Percentiles rank a stretch among this genome's conserved stretches.
Conservation (phyloP, 768 basidiomycete species). For the Hortiboletus flavorubellus region DNA sequence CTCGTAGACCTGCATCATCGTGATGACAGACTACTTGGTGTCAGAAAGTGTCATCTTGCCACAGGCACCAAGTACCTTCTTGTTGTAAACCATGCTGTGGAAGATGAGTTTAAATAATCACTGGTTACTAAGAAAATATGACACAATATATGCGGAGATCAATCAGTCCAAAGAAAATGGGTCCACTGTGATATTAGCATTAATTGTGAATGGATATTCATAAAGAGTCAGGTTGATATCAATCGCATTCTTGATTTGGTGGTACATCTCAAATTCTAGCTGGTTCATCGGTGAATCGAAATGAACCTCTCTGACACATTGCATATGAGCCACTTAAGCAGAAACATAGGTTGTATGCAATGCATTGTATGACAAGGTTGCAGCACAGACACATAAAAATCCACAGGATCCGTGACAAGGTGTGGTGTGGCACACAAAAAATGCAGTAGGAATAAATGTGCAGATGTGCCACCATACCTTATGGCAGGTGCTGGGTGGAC, state of each 20-base stretch:
- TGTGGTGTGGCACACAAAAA: no score
- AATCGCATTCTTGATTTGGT: conserved; percentile 99
- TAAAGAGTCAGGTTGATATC: conserved; percentile 99
- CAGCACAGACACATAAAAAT: no score
- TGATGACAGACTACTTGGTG: conserved; percentile 90
- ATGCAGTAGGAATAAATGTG: no score
- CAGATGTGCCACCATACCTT: no score
- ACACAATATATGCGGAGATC: conserved; percentile 77
- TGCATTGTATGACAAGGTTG: no score
- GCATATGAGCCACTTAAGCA: not conserved
- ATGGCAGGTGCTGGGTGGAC: no score
- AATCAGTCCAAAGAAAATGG: conserved; percentile 87
- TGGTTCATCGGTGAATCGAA: conserved; percentile 65
- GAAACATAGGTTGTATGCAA: conserved; percentile 5
- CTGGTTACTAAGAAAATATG: not conserved
- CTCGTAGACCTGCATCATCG: conserved; percentile 99
- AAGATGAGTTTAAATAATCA: not conserved
- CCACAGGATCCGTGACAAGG: no score
- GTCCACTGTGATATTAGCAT: conserved; percentile 93
- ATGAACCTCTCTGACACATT: conserved; percentile 41
- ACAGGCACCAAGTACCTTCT: conserved; percentile 89
- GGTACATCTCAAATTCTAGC: conserved; percentile 95
- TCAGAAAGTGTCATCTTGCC: conserved; percentile 94
- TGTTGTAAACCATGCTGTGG: conserved; percentile 92
- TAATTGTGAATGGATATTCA: conserved; percentile 90